Percentiles rank a stretch among this genome's conserved stretches.
Evolutionary conservation across 2,329 filamentous ascomycete species (phyloP).

Genomic region (Ophiosphaerella herpotricha): DNA sequence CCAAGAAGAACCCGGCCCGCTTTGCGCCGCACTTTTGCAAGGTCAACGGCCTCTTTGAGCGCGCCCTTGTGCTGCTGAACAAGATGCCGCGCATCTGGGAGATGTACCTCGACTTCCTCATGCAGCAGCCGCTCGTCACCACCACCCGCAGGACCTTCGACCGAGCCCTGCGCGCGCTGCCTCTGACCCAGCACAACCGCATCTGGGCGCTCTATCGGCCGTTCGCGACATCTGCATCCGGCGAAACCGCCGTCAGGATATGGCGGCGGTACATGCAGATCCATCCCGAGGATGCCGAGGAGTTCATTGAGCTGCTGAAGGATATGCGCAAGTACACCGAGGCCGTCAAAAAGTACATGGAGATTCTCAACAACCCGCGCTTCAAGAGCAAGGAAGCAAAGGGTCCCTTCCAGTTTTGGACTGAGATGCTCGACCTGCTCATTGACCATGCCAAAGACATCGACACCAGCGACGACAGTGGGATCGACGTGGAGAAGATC

Average conservation of each 20-base stretch:
- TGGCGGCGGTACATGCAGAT: conserved; percentile 98
- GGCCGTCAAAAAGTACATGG: conserved; percentile 87
- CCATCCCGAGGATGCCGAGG: conserved; percentile 91
- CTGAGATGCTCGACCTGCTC: conserved; percentile 92
- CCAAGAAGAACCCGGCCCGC: conserved; percentile 79
- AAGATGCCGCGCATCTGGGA: conserved; percentile 99
- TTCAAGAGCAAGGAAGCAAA: conserved; percentile 94
- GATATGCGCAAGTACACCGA: conserved; percentile 86
- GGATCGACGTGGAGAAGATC: conserved; percentile 89
- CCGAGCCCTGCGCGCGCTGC: conserved; percentile 85
- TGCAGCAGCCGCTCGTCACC: conserved; percentile 90
- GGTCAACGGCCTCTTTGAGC: conserved; percentile 92
- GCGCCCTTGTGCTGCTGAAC: conserved; percentile 88
- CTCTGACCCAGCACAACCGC: conserved; percentile 91
- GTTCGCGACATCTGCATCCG: conserved; percentile 89
- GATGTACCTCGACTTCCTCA: conserved; percentile 90
- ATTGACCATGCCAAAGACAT: conserved; percentile 89
- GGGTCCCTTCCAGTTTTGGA: conserved; percentile 96
- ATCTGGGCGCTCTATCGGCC: conserved; percentile 92
- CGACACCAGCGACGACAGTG: conserved; percentile 76
- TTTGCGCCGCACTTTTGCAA: conserved; percentile 84
- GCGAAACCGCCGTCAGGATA: conserved; percentile 87
- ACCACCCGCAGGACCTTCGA: conserved; percentile 87
- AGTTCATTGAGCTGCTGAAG: conserved; percentile 88
- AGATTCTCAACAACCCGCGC: conserved; percentile 84